Evolutionary conservation across 352 stramenopile genomes (phyloP).

Genomic region (Phytopythium aichiense): DNA sequence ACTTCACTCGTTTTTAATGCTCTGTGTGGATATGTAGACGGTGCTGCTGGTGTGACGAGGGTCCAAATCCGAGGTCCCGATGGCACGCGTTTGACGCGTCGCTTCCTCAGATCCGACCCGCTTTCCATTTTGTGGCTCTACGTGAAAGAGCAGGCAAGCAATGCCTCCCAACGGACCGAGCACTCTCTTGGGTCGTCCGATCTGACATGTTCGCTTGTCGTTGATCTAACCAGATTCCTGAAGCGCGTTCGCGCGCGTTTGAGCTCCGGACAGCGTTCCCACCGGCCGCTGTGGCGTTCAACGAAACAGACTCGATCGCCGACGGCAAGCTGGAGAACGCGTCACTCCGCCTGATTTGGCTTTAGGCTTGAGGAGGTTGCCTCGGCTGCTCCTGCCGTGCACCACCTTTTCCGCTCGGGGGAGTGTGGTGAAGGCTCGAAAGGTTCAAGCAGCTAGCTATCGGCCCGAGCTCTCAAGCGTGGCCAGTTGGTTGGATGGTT

Average conservation of each 20-base stretch:
- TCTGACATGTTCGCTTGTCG: neutral
- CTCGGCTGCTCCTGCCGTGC: neutral
- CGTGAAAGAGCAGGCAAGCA: slow-evolving; percentile 59
- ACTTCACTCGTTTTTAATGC: neutral
- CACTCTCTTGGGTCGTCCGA: neutral
- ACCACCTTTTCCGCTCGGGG: neutral
- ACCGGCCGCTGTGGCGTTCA: slow-evolving; percentile 43
- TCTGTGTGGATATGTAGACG: slow-evolving; percentile 25
- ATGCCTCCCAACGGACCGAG: neutral
- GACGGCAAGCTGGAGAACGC: slow-evolving; percentile 72
- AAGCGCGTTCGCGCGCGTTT: slow-evolving; percentile 61
- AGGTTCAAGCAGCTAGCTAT: neutral
- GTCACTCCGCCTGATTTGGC: slow-evolving; percentile 78
- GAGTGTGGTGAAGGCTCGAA: neutral
- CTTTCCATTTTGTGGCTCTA: slow-evolving; percentile 65
- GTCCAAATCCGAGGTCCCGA: slow-evolving; percentile 70
- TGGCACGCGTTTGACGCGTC: slow-evolving; percentile 57
- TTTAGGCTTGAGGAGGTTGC: slow-evolving; percentile 8
- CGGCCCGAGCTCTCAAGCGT: neutral
- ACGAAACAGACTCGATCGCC: slow-evolving; percentile 47
- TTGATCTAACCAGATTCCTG: slow-evolving; percentile 33
- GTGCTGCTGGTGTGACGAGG: slow-evolving; percentile 41
- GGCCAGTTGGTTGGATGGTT: neutral
- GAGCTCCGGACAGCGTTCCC: slow-evolving; percentile 72
- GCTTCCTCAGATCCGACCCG: slow-evolving; percentile 70